Evolutionary conservation across 176 grass and related monocot genomes (phyloP).

Genomic region (Thalia dealbata): DNA sequence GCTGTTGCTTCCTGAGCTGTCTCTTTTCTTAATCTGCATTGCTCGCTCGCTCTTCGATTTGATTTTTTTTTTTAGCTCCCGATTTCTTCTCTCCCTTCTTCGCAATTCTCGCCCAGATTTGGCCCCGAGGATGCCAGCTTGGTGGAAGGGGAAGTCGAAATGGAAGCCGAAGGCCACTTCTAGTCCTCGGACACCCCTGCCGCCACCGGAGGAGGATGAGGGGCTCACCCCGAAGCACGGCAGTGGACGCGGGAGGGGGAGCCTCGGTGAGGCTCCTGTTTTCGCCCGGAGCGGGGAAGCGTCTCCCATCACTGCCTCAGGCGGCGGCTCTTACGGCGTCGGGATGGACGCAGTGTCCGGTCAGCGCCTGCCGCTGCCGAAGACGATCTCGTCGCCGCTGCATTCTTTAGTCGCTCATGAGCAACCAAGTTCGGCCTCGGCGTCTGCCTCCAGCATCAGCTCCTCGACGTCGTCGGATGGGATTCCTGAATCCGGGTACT

Average conservation of each 20-base stretch:
- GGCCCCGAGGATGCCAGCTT: constrained; percentile 5
- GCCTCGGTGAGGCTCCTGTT: constrained; percentile 40
- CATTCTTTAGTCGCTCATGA: neutral
- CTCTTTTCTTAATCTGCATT: neutral
- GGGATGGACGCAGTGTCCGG: neutral
- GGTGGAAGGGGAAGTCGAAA: constrained; percentile 28
- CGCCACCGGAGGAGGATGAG: neutral
- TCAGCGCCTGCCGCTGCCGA: neutral
- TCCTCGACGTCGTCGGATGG: constrained; percentile 59
- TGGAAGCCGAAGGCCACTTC: constrained; percentile 28
- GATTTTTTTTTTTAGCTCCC: neutral
- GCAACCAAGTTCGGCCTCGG: neutral
- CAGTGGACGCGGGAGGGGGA: constrained; percentile 1
- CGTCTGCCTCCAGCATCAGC: constrained; percentile 34
- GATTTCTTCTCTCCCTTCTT: neutral
- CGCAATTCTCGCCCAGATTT: neutral
- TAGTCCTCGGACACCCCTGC: neutral
- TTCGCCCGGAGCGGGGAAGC: constrained; percentile 12
- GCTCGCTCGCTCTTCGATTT: neutral
- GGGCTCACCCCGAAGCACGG: neutral
- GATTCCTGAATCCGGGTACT: constrained; percentile 21
- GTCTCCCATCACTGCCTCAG: neutral
- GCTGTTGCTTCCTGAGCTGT: neutral
- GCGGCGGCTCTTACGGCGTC: constrained; percentile 17
- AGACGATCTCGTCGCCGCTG: neutral